Evolutionary conservation across 73 alveolate species (phyloP).

Genomic region (Urostyla sp.): DNA sequence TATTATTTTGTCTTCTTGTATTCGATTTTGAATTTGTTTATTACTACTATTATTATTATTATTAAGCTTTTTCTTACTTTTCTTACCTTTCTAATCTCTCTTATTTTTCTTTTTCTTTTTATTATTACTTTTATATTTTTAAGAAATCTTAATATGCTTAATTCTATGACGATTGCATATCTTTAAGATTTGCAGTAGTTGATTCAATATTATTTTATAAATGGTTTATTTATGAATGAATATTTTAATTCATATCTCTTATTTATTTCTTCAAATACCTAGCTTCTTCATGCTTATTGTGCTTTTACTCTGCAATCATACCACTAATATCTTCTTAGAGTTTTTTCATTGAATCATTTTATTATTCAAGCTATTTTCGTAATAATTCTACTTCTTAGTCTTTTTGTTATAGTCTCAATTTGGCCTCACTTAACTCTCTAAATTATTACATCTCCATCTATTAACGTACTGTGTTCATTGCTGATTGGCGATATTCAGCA

Average conservation of each 20-base stretch:
- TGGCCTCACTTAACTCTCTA: slow-evolving; percentile 16
- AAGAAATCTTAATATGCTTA: slow-evolving; percentile 20
- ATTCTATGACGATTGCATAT: not conserved
- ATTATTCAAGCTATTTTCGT: not conserved
- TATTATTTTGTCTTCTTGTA: not conserved
- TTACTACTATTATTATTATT: not conserved
- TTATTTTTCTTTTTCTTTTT: slow-evolving; percentile 6
- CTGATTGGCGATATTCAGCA: not conserved
- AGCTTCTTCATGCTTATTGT: slow-evolving; percentile 18
- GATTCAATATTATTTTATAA: slow-evolving; percentile 19
- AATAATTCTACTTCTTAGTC: slow-evolving; percentile 17
- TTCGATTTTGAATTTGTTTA: not conserved
- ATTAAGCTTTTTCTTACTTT: not conserved
- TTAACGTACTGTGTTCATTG: slow-evolving; percentile 1
- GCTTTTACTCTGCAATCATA: not conserved
- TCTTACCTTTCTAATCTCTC: slow-evolving; percentile 6
- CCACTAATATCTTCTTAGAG: slow-evolving; percentile 17
- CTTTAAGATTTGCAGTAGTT: slow-evolving; percentile 20
- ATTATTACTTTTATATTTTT: not conserved
- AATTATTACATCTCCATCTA: slow-evolving; percentile 32
- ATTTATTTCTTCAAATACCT: slow-evolving; percentile 15
- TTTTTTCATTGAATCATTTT: slow-evolving; percentile 22
- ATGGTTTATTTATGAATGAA: not conserved
- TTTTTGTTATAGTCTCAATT: slow-evolving; percentile 6
- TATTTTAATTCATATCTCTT: slow-evolving; percentile 31